phyloP scores from a whole-genome alignment of 129 eudicot species.

The Centella asiatica region DNA sequence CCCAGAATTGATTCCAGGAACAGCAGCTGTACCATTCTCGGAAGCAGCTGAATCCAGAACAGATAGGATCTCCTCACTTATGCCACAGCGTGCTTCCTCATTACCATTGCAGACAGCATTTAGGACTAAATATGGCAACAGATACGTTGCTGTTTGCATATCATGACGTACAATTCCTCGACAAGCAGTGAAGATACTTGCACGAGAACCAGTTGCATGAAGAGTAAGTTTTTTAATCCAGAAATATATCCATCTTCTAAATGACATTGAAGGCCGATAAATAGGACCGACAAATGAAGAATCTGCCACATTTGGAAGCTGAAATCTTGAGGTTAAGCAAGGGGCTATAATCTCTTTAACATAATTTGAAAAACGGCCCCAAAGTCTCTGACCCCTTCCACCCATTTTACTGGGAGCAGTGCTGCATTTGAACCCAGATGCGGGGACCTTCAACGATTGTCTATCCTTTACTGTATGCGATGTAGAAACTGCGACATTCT shows the following conservation, averaged over 20 bases:
- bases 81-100: constrained; percentile 81
- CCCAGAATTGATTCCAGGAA: constrained; percentile 67
- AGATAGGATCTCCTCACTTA: constrained; percentile 75
- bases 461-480: constrained; percentile 21
- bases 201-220: constrained; percentile 88
- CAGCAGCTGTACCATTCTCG: constrained; percentile 40
- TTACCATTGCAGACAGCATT: constrained; percentile 88
- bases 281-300: constrained; percentile 73
- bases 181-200: constrained; percentile 78
- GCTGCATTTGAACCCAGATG: constrained; percentile 17
- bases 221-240: constrained; percentile 85
- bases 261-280: constrained; percentile 76
- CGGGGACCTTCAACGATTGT: constrained; percentile 20
- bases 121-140: constrained; percentile 78
- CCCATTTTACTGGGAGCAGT: constrained; percentile 28
- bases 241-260: constrained; percentile 74
- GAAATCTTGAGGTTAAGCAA: constrained; percentile 88
- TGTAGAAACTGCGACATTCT: constrained; percentile 36
- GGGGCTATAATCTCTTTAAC: constrained; percentile 98
- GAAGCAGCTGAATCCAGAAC: constrained; percentile 93
- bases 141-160: constrained; percentile 89
- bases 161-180: constrained; percentile 96
- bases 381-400: constrained; percentile 87
- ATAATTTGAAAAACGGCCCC: constrained; percentile 91
- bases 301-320: constrained; percentile 72